A percentile compares a stretch with the other conserved stretches of the same genome.
These are phyloP conservation scores for Proteromonas lacertae DNA, from an alignment of 352 stramenopile species.

Conservation along the genomic window DNA sequence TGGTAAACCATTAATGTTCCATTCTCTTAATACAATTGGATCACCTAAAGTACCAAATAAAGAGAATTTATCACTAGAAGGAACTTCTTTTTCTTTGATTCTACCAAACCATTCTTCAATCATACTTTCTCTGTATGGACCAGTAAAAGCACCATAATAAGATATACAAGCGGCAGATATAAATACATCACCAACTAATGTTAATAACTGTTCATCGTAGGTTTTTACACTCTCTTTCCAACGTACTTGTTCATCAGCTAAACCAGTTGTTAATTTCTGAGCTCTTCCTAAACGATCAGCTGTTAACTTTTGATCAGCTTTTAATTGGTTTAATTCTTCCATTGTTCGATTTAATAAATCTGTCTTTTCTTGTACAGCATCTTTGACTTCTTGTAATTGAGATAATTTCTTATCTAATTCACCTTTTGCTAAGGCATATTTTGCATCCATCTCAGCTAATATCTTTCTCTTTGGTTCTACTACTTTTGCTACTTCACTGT, in stretches of 20 bases:
- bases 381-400: slow-evolving; percentile 38
- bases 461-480: slow-evolving; percentile 55
- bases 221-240: slow-evolving; percentile 46
- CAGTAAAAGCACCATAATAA: slow-evolving; percentile 56
- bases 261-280: slow-evolving; percentile 37
- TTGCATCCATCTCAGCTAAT: slow-evolving; percentile 45
- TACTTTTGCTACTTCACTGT: slow-evolving; percentile 60
- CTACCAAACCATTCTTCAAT: slow-evolving; percentile 32
- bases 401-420: slow-evolving; percentile 40
- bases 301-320: slow-evolving; percentile 33
- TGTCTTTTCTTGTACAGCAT: slow-evolving; percentile 45
- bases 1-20: slow-evolving; percentile 50
- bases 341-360: slow-evolving; percentile 48
- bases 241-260: slow-evolving; percentile 41
- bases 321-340: slow-evolving; percentile 50
- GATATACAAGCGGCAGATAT: slow-evolving; percentile 45
- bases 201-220: slow-evolving; percentile 11
- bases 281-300: slow-evolving; percentile 40
- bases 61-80: slow-evolving; percentile 16
- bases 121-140: slow-evolving; percentile 27
- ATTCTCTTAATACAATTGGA: slow-evolving; percentile 51
- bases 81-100: slow-evolving; percentile 1
- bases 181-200: slow-evolving; percentile 40
- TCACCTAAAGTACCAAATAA: slow-evolving; percentile 33
- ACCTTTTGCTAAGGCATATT: slow-evolving; percentile 39